Percentiles rank a stretch among this genome's conserved stretches.
Conservation (phyloP, 768 basidiomycete genomes). For the Tephrocybe sp. region DNA sequence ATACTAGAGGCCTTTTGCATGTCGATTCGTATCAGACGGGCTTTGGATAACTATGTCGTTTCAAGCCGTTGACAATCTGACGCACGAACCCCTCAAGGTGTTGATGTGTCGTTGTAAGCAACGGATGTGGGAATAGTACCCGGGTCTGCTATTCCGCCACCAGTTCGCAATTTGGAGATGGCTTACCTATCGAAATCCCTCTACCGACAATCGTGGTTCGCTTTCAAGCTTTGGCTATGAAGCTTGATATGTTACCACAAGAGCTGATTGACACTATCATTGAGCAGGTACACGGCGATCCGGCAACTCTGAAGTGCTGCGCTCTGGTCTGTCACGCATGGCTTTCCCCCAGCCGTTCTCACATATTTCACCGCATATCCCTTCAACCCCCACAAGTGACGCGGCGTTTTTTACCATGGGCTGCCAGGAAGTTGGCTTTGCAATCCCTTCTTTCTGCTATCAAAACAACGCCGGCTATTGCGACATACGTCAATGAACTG, state of each 20-base stretch:
- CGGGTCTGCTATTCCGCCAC: conserved; percentile 1
- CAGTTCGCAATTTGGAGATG: background rate
- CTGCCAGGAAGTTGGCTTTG: background rate
- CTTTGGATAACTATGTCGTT: background rate
- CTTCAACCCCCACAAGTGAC: conserved; percentile 17
- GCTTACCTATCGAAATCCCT: background rate
- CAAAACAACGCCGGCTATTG: conserved; percentile 12
- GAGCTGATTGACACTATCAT: conserved; percentile 27
- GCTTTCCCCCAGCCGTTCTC: conserved; percentile 22
- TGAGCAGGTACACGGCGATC: conserved; percentile 23
- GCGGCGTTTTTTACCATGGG: background rate
- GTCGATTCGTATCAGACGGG: conserved; percentile 11
- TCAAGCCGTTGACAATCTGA: background rate
- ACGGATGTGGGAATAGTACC: background rate
- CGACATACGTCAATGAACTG: conserved; percentile 19
- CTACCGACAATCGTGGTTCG: background rate
- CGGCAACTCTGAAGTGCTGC: conserved; percentile 18
- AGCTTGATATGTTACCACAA: conserved; percentile 19
- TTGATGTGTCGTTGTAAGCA: too few species aligned
- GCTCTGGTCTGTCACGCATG: conserved; percentile 26
- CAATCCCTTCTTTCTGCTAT: conserved; percentile 20
- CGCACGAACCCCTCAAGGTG: background rate
- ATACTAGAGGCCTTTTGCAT: conserved; percentile 8
- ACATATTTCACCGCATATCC: conserved; percentile 22
- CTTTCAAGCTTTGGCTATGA: background rate